phyloP scores from a whole-genome alignment of 1,284 basidiomycete genomes.

The Neonothopanus nambi region DNA sequence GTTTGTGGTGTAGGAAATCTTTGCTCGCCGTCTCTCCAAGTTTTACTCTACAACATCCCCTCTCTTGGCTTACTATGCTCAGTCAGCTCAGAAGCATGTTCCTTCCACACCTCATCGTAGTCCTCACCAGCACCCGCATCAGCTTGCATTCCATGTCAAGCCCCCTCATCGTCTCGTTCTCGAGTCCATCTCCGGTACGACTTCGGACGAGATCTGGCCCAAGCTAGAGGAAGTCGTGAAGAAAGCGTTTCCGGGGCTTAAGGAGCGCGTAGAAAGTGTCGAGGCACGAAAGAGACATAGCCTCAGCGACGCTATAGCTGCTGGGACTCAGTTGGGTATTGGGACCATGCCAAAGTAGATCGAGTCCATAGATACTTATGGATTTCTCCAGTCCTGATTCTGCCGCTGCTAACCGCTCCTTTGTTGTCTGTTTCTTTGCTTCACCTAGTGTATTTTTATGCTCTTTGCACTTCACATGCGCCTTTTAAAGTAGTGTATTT shows the following conservation, averaged over 20 bases:
- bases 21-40: slow-evolving; percentile 75
- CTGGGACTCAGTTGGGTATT: slow-evolving; percentile 14
- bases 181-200: slow-evolving; percentile 78
- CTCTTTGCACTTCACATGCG: too few species aligned
- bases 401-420: too few species aligned
- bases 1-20: slow-evolving; percentile 64
- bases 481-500: too few species aligned
- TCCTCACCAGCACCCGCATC: slow-evolving; percentile 47
- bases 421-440: too few species aligned
- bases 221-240: slow-evolving; percentile 65
- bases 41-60: slow-evolving; percentile 92
- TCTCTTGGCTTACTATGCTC: slow-evolving; percentile 76
- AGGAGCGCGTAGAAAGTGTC: slow-evolving; percentile 47
- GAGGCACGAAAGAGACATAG: slow-evolving; percentile 46
- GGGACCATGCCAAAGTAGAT: slow-evolving; percentile 3
- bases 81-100: slow-evolving; percentile 30
- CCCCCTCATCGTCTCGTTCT: slow-evolving; percentile 53
- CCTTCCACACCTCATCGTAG: slow-evolving; percentile 27
- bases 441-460: too few species aligned
- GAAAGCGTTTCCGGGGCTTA: slow-evolving; percentile 56
- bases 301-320: slow-evolving; percentile 47
- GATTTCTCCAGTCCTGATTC: background rate
- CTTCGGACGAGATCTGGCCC: slow-evolving; percentile 94
- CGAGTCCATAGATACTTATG: too few species aligned
- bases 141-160: slow-evolving; percentile 40